phyloP scores from a whole-genome alignment of 1,284 basidiomycete species.

The Erythrobasidium hasegawianum region DNA sequence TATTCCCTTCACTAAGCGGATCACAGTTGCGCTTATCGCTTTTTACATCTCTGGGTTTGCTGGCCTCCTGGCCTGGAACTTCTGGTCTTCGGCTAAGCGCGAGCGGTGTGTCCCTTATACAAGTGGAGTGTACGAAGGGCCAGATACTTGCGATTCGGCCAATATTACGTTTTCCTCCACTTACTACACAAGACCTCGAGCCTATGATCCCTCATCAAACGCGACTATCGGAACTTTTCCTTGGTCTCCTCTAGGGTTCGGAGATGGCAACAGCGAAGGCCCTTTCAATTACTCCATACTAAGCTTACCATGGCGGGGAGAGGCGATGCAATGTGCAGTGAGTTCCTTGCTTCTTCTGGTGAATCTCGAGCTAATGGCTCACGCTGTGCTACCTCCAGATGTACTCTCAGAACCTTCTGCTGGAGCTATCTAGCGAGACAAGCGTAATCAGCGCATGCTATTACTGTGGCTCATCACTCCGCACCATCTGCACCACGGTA shows the following conservation, averaged over 20 bases:
- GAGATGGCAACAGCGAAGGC: conserved; percentile 1
- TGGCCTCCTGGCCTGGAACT: conserved; percentile 22
- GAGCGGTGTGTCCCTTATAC: neutral
- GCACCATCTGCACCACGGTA: conserved; percentile 32
- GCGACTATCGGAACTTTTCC: conserved; percentile 16
- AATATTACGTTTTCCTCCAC: too few relatives aligned
- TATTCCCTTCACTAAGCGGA: neutral
- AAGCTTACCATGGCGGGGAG: conserved; percentile 28
- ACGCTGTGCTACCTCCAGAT: too few relatives aligned
- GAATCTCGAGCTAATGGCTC: too few relatives aligned
- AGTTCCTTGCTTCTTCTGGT: too few relatives aligned
- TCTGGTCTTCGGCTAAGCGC: neutral
- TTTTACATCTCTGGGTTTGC: neutral
- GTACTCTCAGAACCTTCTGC: neutral
- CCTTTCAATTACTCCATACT: conserved; percentile 35
- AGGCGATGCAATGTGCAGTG: conserved; percentile 30
- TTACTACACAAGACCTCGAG: too few relatives aligned
- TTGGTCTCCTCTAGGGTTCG: conserved; percentile 8
- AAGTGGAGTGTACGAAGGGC: neutral
- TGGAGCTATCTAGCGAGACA: conserved; percentile 1
- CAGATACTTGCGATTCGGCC: too few relatives aligned
- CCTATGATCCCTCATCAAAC: too few relatives aligned
- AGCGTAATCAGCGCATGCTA: conserved; percentile 26
- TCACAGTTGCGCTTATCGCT: neutral
- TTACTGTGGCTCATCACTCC: conserved; percentile 34